A percentile compares a stretch with the other conserved stretches of the same genome.
Conservation (phyloP, 139 green algal species). For the Dunaliella sp. region DNA sequence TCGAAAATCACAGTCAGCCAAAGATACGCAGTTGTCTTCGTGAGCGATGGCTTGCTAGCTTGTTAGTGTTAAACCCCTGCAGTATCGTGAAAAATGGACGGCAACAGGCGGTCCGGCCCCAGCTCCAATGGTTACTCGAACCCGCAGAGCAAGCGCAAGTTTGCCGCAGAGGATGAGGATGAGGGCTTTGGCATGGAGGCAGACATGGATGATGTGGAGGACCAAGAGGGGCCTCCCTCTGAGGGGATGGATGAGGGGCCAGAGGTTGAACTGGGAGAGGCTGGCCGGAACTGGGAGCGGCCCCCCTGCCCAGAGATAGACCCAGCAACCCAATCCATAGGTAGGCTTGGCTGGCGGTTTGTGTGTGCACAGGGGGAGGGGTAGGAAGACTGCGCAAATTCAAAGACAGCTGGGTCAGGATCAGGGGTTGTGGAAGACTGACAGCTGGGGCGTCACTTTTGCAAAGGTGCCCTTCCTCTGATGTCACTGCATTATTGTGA, state of each 20-base stretch:
- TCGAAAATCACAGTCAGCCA: too few relatives aligned
- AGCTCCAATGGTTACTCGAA: not conserved
- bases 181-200: not conserved
- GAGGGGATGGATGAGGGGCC: conserved; percentile 40
- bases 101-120: not conserved
- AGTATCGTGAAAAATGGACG: too few relatives aligned
- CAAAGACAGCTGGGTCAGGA: not conserved
- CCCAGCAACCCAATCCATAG: conserved; percentile 9
- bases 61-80: too few relatives aligned
- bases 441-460: too few relatives aligned
- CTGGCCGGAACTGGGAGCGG: conserved; percentile 75
- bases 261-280: conserved; percentile 68
- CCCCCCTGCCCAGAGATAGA: conserved; percentile 51
- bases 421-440: not conserved
- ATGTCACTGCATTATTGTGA: too few relatives aligned
- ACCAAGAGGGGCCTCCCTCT: not conserved
- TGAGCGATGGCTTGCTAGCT: too few relatives aligned
- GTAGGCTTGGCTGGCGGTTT: not conserved
- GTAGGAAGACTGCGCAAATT: not conserved
- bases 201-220: not conserved
- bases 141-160: not conserved
- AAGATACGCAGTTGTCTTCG: too few relatives aligned
- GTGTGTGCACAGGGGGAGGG: not conserved
- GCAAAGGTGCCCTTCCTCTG: too few relatives aligned
- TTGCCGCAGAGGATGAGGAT: conserved; percentile 8